Conservation (phyloP, 202 grass and related monocot genomes). For the Alloteropsis angusta region DNA sequence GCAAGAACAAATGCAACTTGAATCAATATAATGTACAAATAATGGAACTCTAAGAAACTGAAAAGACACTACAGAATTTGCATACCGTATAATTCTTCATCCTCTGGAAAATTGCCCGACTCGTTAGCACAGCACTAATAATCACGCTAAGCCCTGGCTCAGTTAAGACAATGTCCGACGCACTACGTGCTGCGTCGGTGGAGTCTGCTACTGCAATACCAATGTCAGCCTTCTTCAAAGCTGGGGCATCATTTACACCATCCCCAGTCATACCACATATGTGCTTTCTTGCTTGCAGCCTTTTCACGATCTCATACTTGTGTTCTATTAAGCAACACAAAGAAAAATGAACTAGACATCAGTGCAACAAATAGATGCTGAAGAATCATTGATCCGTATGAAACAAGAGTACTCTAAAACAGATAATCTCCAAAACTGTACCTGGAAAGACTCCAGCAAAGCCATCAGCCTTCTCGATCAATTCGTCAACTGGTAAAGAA, state of each 20-base stretch:
- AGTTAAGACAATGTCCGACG: slow-evolving; percentile 89
- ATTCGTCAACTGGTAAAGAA: slow-evolving; percentile 74
- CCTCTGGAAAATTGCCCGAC: slow-evolving; percentile 88
- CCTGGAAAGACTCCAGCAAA: slow-evolving; percentile 97
- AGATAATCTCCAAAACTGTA: slow-evolving; percentile 19
- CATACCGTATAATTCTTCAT: slow-evolving; percentile 96
- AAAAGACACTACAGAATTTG: slow-evolving; percentile 6
- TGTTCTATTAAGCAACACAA: slow-evolving; percentile 47
- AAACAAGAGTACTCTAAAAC: neutral
- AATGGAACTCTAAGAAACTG: neutral
- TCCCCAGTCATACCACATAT: slow-evolving; percentile 97
- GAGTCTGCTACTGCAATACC: slow-evolving; percentile 87
- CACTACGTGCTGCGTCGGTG: slow-evolving; percentile 83
- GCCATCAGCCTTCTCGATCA: slow-evolving; percentile 92
- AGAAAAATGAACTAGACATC: neutral
- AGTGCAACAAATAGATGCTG: neutral
- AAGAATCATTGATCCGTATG: neutral
- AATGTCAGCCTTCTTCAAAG: slow-evolving; percentile 92
- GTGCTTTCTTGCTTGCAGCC: slow-evolving; percentile 86
- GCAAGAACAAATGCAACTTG: slow-evolving; percentile 25
- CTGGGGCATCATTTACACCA: slow-evolving; percentile 91
- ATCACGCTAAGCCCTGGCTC: slow-evolving; percentile 87
- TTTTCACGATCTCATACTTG: slow-evolving; percentile 93
- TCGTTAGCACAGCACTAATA: slow-evolving; percentile 87
- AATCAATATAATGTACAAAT: neutral